These are phyloP conservation scores for Blattamonas nauphoetae DNA, from an alignment of 78 protist species.

Conservation along the genomic window DNA sequence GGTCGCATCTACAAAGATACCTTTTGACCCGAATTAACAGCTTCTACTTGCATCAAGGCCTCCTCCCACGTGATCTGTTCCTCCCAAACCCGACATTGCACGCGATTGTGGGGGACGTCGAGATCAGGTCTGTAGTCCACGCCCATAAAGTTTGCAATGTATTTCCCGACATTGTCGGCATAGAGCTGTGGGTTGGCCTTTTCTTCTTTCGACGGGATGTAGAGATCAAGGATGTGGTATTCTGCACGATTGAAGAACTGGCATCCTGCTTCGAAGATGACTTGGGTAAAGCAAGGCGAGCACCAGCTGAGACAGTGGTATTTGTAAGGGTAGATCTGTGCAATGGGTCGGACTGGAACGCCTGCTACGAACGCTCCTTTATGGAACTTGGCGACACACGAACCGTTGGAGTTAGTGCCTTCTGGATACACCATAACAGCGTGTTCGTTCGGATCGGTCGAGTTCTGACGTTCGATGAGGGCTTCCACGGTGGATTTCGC, in stretches of 20 bases:
- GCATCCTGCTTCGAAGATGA: neutral
- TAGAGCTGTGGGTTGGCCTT: neutral
- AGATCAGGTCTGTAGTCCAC: neutral
- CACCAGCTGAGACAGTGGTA: neutral
- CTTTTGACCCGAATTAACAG: no score
- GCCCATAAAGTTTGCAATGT: neutral
- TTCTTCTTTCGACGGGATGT: neutral
- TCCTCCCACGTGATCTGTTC: no score
- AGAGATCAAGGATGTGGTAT: neutral
- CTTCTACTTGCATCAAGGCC: no score
- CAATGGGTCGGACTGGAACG: neutral
- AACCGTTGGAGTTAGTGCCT: neutral
- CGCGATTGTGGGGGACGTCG: no score
- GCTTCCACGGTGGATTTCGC: no score
- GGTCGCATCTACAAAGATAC: no score
- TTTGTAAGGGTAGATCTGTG: neutral
- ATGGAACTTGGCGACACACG: neutral
- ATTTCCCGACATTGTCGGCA: neutral
- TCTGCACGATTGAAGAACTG: neutral
- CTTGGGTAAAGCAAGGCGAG: neutral
- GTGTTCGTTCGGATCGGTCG: no score
- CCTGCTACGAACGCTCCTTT: neutral
- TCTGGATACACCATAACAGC: neutral
- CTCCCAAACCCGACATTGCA: no score
- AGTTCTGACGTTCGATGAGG: no score